These are phyloP conservation scores for Syzygium malaccense DNA, from an alignment of 441 rosid genomes.

Conservation along the genomic window DNA sequence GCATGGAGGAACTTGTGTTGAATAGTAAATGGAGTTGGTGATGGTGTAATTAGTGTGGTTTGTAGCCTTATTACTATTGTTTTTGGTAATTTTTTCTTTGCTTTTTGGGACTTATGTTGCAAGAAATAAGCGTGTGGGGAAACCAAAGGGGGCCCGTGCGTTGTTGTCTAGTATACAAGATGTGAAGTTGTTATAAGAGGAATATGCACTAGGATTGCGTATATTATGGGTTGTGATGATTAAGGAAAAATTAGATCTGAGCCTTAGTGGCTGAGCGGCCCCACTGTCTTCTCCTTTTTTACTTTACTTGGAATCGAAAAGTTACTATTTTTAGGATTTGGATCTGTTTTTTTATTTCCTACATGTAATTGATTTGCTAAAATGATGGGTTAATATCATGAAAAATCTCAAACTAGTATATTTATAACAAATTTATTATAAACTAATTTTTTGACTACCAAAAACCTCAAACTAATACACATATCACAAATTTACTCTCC, in stretches of 20 bases:
- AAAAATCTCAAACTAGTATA: too few species aligned
- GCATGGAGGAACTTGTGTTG: background rate
- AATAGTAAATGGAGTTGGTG: background rate
- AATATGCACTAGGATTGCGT: background rate
- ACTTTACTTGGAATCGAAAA: background rate
- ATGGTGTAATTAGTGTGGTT: background rate
- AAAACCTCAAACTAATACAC: too few species aligned
- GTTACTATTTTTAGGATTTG: background rate
- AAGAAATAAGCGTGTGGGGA: background rate
- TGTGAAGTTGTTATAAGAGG: background rate
- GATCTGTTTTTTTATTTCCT: background rate
- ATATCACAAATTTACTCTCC: too few species aligned
- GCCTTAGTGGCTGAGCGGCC: background rate
- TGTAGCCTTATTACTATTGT: background rate
- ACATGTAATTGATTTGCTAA: background rate
- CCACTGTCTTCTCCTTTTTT: background rate
- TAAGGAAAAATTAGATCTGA: background rate
- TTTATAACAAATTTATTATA: too few species aligned
- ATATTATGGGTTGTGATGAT: background rate
- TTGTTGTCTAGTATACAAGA: background rate
- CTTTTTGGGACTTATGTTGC: background rate
- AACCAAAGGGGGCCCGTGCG: background rate
- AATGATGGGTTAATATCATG: too few species aligned
- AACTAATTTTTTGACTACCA: too few species aligned
- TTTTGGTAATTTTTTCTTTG: background rate